Evolutionary conservation across 441 rosid genomes (phyloP).

Genomic region (Populus hybrid): DNA sequence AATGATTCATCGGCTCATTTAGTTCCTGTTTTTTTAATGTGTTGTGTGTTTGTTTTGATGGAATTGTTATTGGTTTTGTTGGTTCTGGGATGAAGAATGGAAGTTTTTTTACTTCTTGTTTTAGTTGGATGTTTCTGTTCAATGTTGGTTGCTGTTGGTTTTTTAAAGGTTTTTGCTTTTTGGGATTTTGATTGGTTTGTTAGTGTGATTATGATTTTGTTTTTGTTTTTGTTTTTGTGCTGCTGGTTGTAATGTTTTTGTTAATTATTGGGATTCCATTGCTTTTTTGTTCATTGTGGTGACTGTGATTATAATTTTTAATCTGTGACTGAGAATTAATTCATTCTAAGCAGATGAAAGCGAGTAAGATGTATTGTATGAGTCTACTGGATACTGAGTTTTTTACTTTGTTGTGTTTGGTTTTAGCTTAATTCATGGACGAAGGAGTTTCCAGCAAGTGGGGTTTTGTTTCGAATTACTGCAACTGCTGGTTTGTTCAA

Average conservation of each 20-base stretch:
- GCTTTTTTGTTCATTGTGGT: background rate
- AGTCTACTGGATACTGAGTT: conserved; percentile 3
- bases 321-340: conserved; percentile 13
- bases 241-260: background rate
- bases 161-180: background rate
- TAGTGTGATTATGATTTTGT: background rate
- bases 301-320: background rate
- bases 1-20: background rate
- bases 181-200: background rate
- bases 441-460: conserved; percentile 28
- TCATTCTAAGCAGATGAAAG: background rate
- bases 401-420: conserved; percentile 21
- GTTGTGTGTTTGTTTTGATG: background rate
- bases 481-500: conserved; percentile 56
- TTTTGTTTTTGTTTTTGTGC: background rate
- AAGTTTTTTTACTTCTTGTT: background rate
- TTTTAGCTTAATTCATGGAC: conserved; percentile 56
- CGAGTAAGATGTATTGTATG: conserved; percentile 6
- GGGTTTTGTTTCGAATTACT: conserved; percentile 43
- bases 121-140: background rate
- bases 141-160: background rate
- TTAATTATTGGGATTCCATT: conserved; percentile 6
- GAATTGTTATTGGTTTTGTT: conserved; percentile 7
- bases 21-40: background rate
- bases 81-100: conserved; percentile 1